phyloP scores from a whole-genome alignment of 2,329 filamentous ascomycete species.

The Paecilomyces variotii region DNA sequence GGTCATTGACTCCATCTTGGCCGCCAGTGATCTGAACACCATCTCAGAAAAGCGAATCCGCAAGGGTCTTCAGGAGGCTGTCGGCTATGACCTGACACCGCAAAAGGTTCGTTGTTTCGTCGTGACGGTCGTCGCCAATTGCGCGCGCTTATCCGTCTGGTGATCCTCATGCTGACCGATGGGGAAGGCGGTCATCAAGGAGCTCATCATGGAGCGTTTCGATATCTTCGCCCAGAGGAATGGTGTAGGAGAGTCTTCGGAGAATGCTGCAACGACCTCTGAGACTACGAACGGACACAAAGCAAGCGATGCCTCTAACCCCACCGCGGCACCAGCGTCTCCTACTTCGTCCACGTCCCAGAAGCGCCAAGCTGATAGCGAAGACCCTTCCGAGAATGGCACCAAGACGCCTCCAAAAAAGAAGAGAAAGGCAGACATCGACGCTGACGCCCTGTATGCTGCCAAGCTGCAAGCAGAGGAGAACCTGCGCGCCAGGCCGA shows the following conservation, averaged over 20 bases:
- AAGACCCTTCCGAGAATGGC: conserved; percentile 30
- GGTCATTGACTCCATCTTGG: conserved; percentile 57
- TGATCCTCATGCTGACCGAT: conserved; percentile 1
- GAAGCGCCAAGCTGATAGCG: conserved; percentile 36
- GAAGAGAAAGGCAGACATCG: conserved; percentile 54
- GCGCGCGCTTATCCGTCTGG: neutral
- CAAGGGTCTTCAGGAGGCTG: conserved; percentile 52
- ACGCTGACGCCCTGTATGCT: conserved; percentile 80
- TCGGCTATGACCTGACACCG: conserved; percentile 53
- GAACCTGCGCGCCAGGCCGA: conserved; percentile 67
- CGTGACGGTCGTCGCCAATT: conserved; percentile 6
- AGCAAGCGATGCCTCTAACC: conserved; percentile 13
- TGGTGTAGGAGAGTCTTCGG: conserved; percentile 26
- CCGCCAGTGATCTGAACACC: conserved; percentile 53
- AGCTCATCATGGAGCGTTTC: conserved; percentile 65
- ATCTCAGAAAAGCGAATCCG: conserved; percentile 60
- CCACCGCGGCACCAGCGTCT: conserved; percentile 22
- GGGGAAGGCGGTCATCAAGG: conserved; percentile 58
- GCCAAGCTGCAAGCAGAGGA: conserved; percentile 88
- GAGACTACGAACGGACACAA: conserved; percentile 28
- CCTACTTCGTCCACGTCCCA: conserved; percentile 28
- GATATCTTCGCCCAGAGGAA: conserved; percentile 53
- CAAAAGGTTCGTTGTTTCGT: conserved; percentile 47
- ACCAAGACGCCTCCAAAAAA: conserved; percentile 43
- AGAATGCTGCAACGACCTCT: conserved; percentile 13